Percentiles rank a stretch among this genome's conserved stretches.
phyloP scores from a whole-genome alignment of 805 yeast species.

The Pichia paraexigua region DNA sequence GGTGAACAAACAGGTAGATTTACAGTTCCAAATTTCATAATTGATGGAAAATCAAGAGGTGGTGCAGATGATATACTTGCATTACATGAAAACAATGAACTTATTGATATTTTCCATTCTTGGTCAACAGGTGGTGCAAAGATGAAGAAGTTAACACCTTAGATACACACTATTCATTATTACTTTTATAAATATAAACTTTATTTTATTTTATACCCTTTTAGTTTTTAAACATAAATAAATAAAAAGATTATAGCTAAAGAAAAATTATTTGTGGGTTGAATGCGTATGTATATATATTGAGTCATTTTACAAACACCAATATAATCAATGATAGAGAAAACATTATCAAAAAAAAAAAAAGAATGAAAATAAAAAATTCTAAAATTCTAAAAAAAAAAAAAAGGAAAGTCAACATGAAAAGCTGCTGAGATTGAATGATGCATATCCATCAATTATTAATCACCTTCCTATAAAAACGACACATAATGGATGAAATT shows the following conservation, averaged over 20 bases:
- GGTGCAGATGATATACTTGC: conserved; percentile 77
- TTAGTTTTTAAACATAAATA: not conserved
- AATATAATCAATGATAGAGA: not conserved
- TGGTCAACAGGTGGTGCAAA: conserved; percentile 56
- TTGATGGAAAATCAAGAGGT: conserved; percentile 71
- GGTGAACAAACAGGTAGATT: conserved; percentile 62
- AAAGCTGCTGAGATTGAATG: too few relatives aligned
- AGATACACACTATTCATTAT: not conserved
- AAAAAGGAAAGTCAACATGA: not conserved
- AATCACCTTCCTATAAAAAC: too few relatives aligned
- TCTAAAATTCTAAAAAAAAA: not conserved
- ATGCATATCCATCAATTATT: too few relatives aligned
- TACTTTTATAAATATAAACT: not conserved
- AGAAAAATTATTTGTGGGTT: not conserved
- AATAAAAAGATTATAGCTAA: not conserved
- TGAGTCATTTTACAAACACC: too few relatives aligned
- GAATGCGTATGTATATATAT: too few relatives aligned
- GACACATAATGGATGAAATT: not conserved
- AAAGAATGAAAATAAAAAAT: too few relatives aligned
- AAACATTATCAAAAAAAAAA: too few relatives aligned
- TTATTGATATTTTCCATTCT: conserved; percentile 42
- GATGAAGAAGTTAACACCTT: conserved; percentile 32
- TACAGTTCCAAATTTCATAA: conserved; percentile 86
- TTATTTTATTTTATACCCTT: not conserved
- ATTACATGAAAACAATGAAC: conserved; percentile 49